A percentile compares a stretch with the other conserved stretches of the same genome.
Evolutionary conservation across 768 basidiomycete genomes (phyloP).

Genomic region (Chlorophyllum brunneum): DNA sequence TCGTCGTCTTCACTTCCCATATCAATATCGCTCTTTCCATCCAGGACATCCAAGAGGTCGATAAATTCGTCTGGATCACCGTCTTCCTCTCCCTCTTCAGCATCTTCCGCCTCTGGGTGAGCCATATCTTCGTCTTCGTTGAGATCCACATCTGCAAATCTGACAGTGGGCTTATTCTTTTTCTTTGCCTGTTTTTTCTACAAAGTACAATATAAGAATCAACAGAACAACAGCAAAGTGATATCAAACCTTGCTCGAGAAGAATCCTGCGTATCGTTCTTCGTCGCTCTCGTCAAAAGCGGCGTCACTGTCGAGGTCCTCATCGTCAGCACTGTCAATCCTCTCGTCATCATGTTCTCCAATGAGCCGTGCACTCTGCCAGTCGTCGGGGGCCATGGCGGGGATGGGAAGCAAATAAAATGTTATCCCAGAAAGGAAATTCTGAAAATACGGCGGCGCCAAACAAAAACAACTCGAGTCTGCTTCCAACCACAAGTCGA

Average conservation of each 20-base stretch:
- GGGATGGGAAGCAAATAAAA: not conserved
- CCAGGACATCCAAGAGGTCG: conserved; percentile 62
- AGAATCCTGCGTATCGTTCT: conserved; percentile 72
- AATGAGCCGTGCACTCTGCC: conserved; percentile 42
- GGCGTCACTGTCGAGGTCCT: conserved; percentile 81
- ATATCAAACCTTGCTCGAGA: conserved; percentile 37
- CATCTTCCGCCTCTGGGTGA: conserved; percentile 33
- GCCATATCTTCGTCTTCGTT: conserved; percentile 49
- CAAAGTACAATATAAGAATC: conserved; percentile 10
- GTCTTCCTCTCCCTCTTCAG: conserved; percentile 44
- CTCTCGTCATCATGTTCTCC: conserved; percentile 48
- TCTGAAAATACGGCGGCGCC: not conserved
- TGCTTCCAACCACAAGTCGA: not conserved
- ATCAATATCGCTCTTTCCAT: conserved; percentile 53
- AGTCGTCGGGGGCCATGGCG: conserved; percentile 19
- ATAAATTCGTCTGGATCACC: conserved; percentile 54
- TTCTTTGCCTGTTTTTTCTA: conserved; percentile 24
- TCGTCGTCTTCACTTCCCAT: conserved; percentile 34
- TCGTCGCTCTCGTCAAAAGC: conserved; percentile 82
- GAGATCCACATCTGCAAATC: conserved; percentile 57
- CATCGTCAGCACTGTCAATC: conserved; percentile 71
- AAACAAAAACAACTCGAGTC: conserved; percentile 8
- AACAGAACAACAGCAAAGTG: conserved; percentile 8
- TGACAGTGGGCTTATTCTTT: conserved; percentile 31
- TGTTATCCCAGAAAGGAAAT: conserved; percentile 7